Conservation (phyloP, 176 grass and related monocot species). For the Raddia distichophylla region DNA sequence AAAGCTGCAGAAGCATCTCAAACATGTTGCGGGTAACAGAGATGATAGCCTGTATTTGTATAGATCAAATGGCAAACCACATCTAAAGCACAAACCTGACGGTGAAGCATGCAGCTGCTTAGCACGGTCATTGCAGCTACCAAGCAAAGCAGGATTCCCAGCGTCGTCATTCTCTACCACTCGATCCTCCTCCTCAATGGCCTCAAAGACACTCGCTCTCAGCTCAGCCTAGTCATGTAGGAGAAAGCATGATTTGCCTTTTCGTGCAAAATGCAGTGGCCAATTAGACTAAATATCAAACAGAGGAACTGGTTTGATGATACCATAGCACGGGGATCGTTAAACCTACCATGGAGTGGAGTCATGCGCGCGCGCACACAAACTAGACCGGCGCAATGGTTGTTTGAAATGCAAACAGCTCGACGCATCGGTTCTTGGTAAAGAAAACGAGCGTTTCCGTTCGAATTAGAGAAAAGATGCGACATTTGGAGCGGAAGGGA, state of each 20-base stretch:
- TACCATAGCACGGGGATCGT: not conserved
- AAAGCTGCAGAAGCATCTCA: not conserved
- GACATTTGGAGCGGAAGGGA: not conserved
- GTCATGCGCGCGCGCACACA: not conserved
- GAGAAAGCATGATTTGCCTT: not conserved
- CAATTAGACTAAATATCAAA: not conserved
- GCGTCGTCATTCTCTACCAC: conserved; percentile 61
- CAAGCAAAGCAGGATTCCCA: conserved; percentile 69
- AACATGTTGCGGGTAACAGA: conserved; percentile 6
- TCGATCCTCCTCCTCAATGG: conserved; percentile 86
- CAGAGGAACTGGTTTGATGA: not conserved
- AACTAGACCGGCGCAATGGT: not conserved
- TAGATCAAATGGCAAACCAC: not conserved
- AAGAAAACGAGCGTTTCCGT: not conserved
- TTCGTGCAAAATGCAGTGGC: not conserved
- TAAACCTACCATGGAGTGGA: not conserved
- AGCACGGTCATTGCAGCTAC: conserved; percentile 78
- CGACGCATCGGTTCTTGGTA: not conserved
- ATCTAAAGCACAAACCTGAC: conserved; percentile 63
- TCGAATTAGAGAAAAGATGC: not conserved
- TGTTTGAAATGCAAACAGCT: not conserved
- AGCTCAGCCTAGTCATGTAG: conserved; percentile 70
- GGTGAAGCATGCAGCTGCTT: conserved; percentile 85
- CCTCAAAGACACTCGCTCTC: conserved; percentile 85
- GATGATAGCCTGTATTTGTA: conserved; percentile 11